Conservation (phyloP, 805 yeast genomes). For the Yamadazyma paraphyllophila region DNA sequence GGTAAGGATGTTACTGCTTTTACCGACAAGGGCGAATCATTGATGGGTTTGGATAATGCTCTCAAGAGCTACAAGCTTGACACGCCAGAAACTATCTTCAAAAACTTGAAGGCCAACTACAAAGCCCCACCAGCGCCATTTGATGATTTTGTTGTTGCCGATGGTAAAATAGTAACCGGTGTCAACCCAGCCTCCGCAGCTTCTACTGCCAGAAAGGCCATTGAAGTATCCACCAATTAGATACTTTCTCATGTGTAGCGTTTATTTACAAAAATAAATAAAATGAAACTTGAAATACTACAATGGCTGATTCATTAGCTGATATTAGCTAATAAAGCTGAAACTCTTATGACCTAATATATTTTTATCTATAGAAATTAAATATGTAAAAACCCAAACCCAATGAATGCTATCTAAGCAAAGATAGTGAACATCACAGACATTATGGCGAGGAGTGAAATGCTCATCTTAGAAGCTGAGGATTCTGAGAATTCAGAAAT, state of each 20-base stretch:
- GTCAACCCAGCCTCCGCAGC: constrained; percentile 60
- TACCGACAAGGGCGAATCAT: constrained; percentile 52
- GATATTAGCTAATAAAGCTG: not conserved
- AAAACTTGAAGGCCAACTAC: constrained; percentile 42
- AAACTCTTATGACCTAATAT: not conserved
- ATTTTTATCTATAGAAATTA: not conserved
- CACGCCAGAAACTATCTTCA: constrained; percentile 39
- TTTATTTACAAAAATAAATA: not conserved
- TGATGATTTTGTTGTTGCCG: constrained; percentile 49
- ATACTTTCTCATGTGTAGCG: not conserved
- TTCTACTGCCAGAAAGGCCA: constrained; percentile 39
- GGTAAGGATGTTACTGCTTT: constrained; percentile 63
- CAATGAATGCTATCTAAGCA: not conserved
- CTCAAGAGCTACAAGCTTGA: constrained; percentile 23
- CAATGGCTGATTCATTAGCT: too few species aligned
- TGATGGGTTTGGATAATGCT: constrained; percentile 19
- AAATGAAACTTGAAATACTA: not conserved
- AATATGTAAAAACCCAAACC: not conserved
- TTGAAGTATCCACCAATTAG: constrained; percentile 2
- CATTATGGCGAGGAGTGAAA: constrained; percentile 8
- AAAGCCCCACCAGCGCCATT: constrained; percentile 50
- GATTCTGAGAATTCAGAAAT: constrained; percentile 7
- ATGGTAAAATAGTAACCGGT: constrained; percentile 64
- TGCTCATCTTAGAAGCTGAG: constrained; percentile 6
- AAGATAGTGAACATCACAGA: constrained; percentile 3